These are phyloP conservation scores for Purpureocillium lavendulum DNA, from an alignment of 2,329 filamentous ascomycete genomes.

Conservation along the genomic window DNA sequence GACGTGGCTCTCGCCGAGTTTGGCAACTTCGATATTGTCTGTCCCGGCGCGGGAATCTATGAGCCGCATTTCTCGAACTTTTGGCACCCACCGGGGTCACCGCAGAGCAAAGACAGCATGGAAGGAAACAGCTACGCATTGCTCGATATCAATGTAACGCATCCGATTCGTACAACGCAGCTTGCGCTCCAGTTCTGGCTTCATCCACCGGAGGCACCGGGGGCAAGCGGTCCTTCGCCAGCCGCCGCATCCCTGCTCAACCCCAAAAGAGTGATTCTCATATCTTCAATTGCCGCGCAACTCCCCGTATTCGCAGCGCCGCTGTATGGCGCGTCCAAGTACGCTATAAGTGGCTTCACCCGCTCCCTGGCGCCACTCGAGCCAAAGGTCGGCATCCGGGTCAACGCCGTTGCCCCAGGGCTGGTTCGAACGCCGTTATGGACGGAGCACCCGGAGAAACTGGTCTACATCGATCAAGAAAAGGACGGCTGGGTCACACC, in stretches of 20 bases:
- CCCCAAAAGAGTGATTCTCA: constrained; percentile 28
- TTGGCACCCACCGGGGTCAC: constrained; percentile 30
- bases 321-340: constrained; percentile 30
- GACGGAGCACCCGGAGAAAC: constrained; percentile 34
- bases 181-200: constrained; percentile 30
- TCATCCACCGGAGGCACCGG: constrained; percentile 10
- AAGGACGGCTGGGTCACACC: constrained; percentile 32
- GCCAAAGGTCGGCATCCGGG: constrained; percentile 21
- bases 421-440: constrained; percentile 36
- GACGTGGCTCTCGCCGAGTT: constrained; percentile 23
- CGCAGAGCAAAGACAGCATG: constrained; percentile 19
- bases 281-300: constrained; percentile 28
- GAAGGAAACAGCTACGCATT: constrained; percentile 22
- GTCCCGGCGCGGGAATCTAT: constrained; percentile 37
- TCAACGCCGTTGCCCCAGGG: constrained; percentile 35
- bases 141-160: constrained; percentile 32
- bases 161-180: constrained; percentile 32
- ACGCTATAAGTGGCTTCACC: constrained; percentile 29
- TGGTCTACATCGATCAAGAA: constrained; percentile 22
- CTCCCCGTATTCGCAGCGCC: constrained; percentile 22
- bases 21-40: constrained; percentile 30
- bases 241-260: constrained; percentile 12
- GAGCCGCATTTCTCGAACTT: constrained; percentile 35
- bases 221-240: constrained; percentile 1
- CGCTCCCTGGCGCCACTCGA: constrained; percentile 30